These are phyloP conservation scores for Leccinum pseudoinsigne DNA, from an alignment of 1,284 basidiomycete species.

Conservation along the genomic window DNA sequence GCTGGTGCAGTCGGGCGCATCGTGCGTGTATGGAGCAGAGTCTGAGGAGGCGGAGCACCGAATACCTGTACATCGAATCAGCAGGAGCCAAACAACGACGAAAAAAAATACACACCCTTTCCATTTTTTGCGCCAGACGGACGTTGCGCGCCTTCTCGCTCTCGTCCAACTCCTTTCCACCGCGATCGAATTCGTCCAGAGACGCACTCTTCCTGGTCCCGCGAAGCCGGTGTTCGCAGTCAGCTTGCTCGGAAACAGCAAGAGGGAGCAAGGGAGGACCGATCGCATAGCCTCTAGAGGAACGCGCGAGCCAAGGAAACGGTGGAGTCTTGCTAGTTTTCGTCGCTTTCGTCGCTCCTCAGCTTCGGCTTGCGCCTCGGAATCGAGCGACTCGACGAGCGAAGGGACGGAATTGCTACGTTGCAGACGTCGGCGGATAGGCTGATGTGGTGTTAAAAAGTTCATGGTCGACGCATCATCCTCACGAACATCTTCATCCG, in stretches of 20 bases:
- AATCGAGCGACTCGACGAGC: slow-evolving; percentile 48
- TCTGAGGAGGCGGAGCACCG: slow-evolving; percentile 74
- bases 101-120: slow-evolving; percentile 54
- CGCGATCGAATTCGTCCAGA: slow-evolving; percentile 55
- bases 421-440: slow-evolving; percentile 28
- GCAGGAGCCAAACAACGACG: slow-evolving; percentile 5
- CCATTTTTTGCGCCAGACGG: slow-evolving; percentile 78
- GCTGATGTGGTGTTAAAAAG: slow-evolving; percentile 7
- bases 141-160: slow-evolving; percentile 77
- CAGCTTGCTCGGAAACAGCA: slow-evolving; percentile 24
- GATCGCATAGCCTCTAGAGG: slow-evolving; percentile 53
- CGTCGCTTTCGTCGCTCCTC: slow-evolving; percentile 68
- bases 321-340: slow-evolving; percentile 74
- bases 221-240: slow-evolving; percentile 13
- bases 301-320: slow-evolving; percentile 76
- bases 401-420: slow-evolving; percentile 42
- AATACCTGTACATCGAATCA: slow-evolving; percentile 55
- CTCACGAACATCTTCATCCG: slow-evolving; percentile 50
- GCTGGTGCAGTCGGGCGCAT: slow-evolving; percentile 21
- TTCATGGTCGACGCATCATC: slow-evolving; percentile 22
- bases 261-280: slow-evolving; percentile 45
- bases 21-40: slow-evolving; percentile 63
- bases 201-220: slow-evolving; percentile 36
- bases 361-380: slow-evolving; percentile 55
- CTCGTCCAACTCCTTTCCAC: slow-evolving; percentile 66